A percentile compares a stretch with the other conserved stretches of the same genome.
Conservation (phyloP, 148 eudicot species). For the Rhododendron ferrugineum region DNA sequence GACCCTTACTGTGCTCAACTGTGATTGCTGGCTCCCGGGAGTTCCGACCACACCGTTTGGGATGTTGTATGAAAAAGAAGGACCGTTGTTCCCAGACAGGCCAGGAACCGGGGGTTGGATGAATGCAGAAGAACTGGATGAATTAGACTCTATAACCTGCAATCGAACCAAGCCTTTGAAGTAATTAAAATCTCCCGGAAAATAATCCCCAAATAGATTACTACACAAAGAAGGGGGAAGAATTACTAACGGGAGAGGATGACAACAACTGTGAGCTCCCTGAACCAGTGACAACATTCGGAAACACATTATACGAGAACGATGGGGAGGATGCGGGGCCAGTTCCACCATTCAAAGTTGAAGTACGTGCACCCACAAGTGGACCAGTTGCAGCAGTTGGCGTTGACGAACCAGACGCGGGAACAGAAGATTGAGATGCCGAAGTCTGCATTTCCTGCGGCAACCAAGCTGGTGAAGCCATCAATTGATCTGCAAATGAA, state of each 20-base stretch:
- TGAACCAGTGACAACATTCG: conserved; percentile 16
- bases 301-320: conserved; percentile 27
- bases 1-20: conserved; percentile 18
- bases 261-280: conserved; percentile 25
- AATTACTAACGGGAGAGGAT: conserved; percentile 23
- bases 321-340: conserved; percentile 3
- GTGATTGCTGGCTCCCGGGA: conserved; percentile 11
- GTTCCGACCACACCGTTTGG: conserved; percentile 9
- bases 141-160: conserved; percentile 25
- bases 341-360: neutral
- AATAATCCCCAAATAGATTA: neutral
- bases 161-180: neutral
- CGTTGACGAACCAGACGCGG: neutral
- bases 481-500: neutral
- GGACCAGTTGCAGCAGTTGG: conserved; percentile 12
- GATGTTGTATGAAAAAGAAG: conserved; percentile 27
- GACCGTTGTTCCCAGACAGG: conserved; percentile 16
- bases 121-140: conserved; percentile 20
- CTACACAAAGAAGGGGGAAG: neutral
- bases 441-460: conserved; percentile 12
- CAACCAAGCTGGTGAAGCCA: conserved; percentile 15
- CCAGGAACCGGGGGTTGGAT: conserved; percentile 21
- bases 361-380: neutral
- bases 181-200: neutral
- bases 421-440: conserved; percentile 19